These are phyloP conservation scores for Psophocarpus tetragonolobus DNA, from an alignment of 306 rosid genomes.

Conservation along the genomic window DNA sequence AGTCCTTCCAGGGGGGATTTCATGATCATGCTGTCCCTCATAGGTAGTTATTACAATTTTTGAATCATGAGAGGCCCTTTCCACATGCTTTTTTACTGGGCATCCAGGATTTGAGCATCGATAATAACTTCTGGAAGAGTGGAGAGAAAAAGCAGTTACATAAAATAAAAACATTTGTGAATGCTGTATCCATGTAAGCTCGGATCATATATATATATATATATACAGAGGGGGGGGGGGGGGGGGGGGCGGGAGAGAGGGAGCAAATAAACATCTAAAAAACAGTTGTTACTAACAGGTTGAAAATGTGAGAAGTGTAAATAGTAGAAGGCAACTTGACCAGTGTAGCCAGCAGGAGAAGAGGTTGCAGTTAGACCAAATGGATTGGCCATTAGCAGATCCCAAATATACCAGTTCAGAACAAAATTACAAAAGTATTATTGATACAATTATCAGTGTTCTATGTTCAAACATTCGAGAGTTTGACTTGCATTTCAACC, in stretches of 20 bases:
- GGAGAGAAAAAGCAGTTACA: slow-evolving; percentile 31
- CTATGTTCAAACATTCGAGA: neutral
- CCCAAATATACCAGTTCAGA: slow-evolving; percentile 11
- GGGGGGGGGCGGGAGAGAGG: neutral
- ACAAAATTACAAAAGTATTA: slow-evolving; percentile 7
- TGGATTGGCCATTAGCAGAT: neutral
- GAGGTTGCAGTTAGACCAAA: neutral
- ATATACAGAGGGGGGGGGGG: too few relatives aligned
- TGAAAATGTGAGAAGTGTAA: neutral
- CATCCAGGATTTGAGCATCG: slow-evolving; percentile 91
- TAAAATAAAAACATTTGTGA: slow-evolving; percentile 25
- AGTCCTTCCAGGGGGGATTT: slow-evolving; percentile 54
- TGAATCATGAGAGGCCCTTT: slow-evolving; percentile 73
- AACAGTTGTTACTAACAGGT: neutral
- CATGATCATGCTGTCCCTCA: slow-evolving; percentile 85
- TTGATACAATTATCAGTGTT: neutral
- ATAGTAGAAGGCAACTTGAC: neutral
- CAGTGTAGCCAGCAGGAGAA: neutral
- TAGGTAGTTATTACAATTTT: slow-evolving; percentile 76
- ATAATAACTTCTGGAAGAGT: slow-evolving; percentile 76
- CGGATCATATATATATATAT: too few relatives aligned
- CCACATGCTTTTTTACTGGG: slow-evolving; percentile 86
- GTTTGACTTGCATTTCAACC: slow-evolving; percentile 3
- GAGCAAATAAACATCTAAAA: slow-evolving; percentile 10
- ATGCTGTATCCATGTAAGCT: neutral